Evolutionary conservation across 768 basidiomycete genomes (phyloP), one percentile per base, ranked within the genome.

Genomic region (Amanita muscaria): DNA sequence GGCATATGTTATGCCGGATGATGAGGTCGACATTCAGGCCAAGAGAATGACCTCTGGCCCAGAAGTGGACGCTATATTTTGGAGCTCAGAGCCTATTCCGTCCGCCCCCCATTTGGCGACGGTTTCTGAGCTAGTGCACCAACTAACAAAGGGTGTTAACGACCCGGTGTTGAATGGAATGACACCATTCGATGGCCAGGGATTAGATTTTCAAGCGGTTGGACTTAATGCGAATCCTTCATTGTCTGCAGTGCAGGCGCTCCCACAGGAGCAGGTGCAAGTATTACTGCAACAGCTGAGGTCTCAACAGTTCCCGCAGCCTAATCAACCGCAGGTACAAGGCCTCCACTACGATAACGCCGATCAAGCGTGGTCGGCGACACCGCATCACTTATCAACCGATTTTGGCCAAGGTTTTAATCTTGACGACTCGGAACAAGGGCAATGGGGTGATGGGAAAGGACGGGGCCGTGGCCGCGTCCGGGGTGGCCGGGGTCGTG

Each of bases 111-210:
- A 64, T 39, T 49, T 58, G 21, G 60, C 70, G 47, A 77, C 77
- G n/a, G 83, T 83, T 25, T 77, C 80, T 40, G 83, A 83, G 52
- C 69, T 85, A 35, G 77, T 85, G 27, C 74, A 77, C 25, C 79
- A 83, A 63, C 70, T 84, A 18, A 72, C 72, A 11, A 65, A 64
- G 18, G 72, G 66, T 18, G 64, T 61, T 47, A 58, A 63, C 53
- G 61, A 58, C 48, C 62, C 67, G 11, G 53, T 66, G 22, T 61
- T 72, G 59, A 55, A 60, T 46, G 60, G 60, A 21, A 61, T 46
- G 36, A 46, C 57, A 25, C 55, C 63, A 48, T 59, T 56, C 51
- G 58, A 49, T 41, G 53, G 54, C 40, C 56, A 56, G 47, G 58
- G 60, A 46, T 52, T 63, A 44, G 63, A 66, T 53, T 53, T 65